Evolutionary conservation across 2,329 filamentous ascomycete species (phyloP).

Genomic region (Aspergillus udagawae): DNA sequence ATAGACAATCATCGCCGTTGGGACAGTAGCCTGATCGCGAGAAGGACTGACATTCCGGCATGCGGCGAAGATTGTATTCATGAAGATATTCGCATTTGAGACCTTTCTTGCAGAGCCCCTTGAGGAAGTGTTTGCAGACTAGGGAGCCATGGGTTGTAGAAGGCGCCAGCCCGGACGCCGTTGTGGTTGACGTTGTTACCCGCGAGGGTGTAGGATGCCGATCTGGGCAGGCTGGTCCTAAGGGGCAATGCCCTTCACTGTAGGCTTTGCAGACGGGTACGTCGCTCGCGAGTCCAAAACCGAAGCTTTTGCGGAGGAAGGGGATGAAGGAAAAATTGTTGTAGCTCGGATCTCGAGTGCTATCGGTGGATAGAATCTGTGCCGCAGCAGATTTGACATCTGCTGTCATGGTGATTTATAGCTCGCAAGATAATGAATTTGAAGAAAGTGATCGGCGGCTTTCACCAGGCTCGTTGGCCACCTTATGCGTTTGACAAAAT

Average conservation of each 20-base stretch:
- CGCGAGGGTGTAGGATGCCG: constrained; percentile 60
- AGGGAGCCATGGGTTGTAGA: constrained; percentile 52
- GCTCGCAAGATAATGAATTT: background rate
- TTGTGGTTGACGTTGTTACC: constrained; percentile 42
- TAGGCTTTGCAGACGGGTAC: constrained; percentile 83
- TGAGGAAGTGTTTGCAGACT: constrained; percentile 98
- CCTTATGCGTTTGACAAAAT: background rate
- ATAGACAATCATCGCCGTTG: constrained; percentile 94
- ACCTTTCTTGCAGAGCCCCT: constrained; percentile 95
- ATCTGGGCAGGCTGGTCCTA: constrained; percentile 79
- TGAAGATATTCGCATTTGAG: constrained; percentile 96
- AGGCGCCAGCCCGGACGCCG: constrained; percentile 38
- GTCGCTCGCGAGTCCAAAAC: constrained; percentile 75
- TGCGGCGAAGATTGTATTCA: constrained; percentile 96
- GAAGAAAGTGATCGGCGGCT: background rate
- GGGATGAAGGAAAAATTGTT: constrained; percentile 81
- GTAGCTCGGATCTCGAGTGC: constrained; percentile 34
- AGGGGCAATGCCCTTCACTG: constrained; percentile 78
- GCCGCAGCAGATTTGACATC: constrained; percentile 31
- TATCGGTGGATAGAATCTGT: constrained; percentile 33
- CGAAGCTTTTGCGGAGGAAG: constrained; percentile 77
- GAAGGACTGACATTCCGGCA: constrained; percentile 98
- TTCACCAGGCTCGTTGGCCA: background rate
- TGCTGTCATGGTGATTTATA: constrained; percentile 26
- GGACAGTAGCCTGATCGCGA: constrained; percentile 90